Evolutionary conservation across 164 flowering plant species (phyloP).

Genomic region (Magnolia sinica): DNA sequence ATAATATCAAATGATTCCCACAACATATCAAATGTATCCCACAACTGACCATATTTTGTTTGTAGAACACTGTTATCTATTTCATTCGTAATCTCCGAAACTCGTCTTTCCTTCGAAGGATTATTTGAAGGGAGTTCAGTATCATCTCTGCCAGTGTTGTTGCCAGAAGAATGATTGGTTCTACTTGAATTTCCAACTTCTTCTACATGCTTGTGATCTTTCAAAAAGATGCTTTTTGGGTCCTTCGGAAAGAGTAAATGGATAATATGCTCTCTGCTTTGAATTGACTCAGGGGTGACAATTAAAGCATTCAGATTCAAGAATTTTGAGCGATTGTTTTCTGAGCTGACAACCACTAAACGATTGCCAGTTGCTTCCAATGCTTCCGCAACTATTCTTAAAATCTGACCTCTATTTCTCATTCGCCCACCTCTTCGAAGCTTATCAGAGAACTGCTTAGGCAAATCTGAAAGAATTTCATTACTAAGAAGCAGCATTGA

Average conservation of each 20-base stretch:
- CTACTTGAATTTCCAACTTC: background rate
- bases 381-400: slow-evolving; percentile 40
- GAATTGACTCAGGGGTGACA: slow-evolving; percentile 27
- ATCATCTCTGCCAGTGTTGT: background rate
- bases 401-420: slow-evolving; percentile 1
- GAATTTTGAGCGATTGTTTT: slow-evolving; percentile 3
- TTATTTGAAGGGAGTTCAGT: slow-evolving; percentile 7
- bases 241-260: slow-evolving; percentile 37
- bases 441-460: slow-evolving; percentile 30
- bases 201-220: background rate
- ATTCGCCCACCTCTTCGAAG: slow-evolving; percentile 8
- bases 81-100: slow-evolving; percentile 4
- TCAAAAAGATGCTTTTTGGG: background rate
- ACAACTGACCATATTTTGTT: slow-evolving; percentile 4
- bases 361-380: slow-evolving; percentile 48
- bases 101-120: background rate
- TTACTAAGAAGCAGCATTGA: slow-evolving; percentile 12
- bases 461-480: slow-evolving; percentile 33
- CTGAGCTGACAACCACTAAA: slow-evolving; percentile 38
- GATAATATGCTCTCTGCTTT: slow-evolving; percentile 38
- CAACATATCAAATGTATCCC: slow-evolving; percentile 19
- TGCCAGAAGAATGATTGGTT: background rate
- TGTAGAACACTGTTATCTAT: slow-evolving; percentile 2
- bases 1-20: background rate
- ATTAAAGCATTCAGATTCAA: slow-evolving; percentile 24